Conservation (phyloP, 2,329 filamentous ascomycete genomes). For the Fusarium equiseti region DNA sequence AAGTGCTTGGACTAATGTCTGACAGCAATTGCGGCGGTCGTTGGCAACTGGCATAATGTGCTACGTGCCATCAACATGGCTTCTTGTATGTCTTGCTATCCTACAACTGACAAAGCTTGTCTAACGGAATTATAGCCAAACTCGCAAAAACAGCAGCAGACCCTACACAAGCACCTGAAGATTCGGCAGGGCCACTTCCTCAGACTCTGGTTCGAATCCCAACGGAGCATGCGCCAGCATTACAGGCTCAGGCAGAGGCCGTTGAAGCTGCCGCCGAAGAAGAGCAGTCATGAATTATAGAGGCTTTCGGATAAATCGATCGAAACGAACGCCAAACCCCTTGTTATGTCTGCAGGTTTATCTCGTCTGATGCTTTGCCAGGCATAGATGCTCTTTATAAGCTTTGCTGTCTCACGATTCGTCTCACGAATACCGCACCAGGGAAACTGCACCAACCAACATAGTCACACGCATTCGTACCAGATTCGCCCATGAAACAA, state of each 20-base stretch:
- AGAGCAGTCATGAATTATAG: conserved; percentile 45
- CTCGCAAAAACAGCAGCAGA: conserved; percentile 70
- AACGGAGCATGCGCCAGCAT: conserved; percentile 77
- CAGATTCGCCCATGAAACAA: neutral
- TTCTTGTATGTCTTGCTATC: conserved; percentile 70
- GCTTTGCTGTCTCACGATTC: neutral
- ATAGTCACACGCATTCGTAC: neutral
- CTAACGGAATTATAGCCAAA: conserved; percentile 66
- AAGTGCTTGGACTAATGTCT: conserved; percentile 37
- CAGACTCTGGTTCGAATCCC: conserved; percentile 88
- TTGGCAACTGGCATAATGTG: conserved; percentile 90
- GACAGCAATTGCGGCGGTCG: conserved; percentile 82
- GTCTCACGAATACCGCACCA: neutral
- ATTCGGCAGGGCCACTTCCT: conserved; percentile 69
- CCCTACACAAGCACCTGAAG: conserved; percentile 52
- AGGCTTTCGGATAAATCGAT: neutral
- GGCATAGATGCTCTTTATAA: neutral
- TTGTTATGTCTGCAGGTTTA: neutral
- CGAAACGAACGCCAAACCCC: neutral
- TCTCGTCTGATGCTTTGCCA: neutral
- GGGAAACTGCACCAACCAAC: neutral
- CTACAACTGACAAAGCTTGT: neutral
- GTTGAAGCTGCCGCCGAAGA: conserved; percentile 60
- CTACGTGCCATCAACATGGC: conserved; percentile 88
- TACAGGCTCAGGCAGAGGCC: conserved; percentile 71